Base-by-base conservation (phyloP, 1,139 yeast genomes). In the Nakaseomyces sp. region DNA sequence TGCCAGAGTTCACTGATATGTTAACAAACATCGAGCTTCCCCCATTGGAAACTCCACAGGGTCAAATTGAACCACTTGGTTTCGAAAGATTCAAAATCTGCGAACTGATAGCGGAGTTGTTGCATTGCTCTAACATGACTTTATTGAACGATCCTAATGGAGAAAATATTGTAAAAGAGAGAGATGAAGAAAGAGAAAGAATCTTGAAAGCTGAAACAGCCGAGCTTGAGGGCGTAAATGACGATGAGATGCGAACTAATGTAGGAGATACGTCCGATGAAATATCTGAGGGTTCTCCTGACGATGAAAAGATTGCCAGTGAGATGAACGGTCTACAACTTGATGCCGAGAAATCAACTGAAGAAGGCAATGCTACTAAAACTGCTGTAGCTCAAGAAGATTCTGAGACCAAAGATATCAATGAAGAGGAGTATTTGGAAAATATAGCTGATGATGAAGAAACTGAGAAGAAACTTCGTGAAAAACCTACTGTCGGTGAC, bases 61-160 rank as follows among this genome's bases (percentile, higher is more conserved):
- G 88, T 17, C 63, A 65, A 29, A 79, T 81, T 49, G 95, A 89
- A 66, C 98, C 98, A 0, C 70, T 91, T 35, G 98, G 98, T 0
- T 89, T 91, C 65, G 98, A 91, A 65, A 72, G 98, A 54, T 93
- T 93, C 67, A 87, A 91, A 60, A 83, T 91, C 42, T 91, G 98
- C 66, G 99, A 91, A 66, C 74, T 91, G 46, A 79, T 91, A 45
- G 98, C 98, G 0, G 99, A 91, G 62, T 72, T 91, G 44, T 71
- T 91, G 45, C 99, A 91, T 66, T 91, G 99, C 60, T 87, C 96
- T 17, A 93, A 91, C 65, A 93, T 93, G 95, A 91, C 91, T 1
- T 69, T 93, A 41, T 71, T 91, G 45, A 91, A 91, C 61, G 96
- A 88, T 58, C 79, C 79, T 45, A 74, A 77, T 47, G 96, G 96